phyloP scores from a whole-genome alignment of 331 rosid genomes.

The Cydonia oblonga region DNA sequence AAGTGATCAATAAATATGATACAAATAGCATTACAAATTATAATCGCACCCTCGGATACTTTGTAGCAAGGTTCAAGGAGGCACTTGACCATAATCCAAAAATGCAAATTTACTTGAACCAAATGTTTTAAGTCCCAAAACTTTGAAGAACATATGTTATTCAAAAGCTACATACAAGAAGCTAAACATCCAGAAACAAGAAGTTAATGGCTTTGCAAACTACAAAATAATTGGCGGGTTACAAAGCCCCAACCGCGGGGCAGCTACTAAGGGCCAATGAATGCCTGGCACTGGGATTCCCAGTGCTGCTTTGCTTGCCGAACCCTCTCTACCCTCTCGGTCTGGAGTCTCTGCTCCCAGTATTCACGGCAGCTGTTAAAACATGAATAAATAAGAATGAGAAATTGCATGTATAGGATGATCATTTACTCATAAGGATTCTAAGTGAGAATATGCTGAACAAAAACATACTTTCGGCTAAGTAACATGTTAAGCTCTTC shows the following conservation, averaged over 20 bases:
- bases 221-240: background rate
- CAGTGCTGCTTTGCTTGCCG: slow-evolving; percentile 72
- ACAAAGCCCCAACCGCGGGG: background rate
- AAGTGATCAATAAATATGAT: background rate
- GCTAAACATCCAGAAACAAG: background rate
- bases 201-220: background rate
- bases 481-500: slow-evolving; percentile 62
- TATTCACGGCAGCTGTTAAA: slow-evolving; percentile 52
- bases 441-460: background rate
- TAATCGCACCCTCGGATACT: background rate
- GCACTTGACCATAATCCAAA: background rate
- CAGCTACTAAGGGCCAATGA: slow-evolving; percentile 35
- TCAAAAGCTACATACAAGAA: background rate
- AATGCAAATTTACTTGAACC: background rate
- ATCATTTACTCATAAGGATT: background rate
- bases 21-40: background rate
- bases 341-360: slow-evolving; percentile 61
- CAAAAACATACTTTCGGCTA: slow-evolving; percentile 37
- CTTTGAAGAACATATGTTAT: background rate
- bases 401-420: background rate
- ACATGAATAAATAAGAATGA: background rate
- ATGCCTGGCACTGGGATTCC: slow-evolving; percentile 51
- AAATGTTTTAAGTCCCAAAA: too few species aligned
- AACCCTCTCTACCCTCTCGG: slow-evolving; percentile 66
- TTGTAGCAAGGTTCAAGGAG: background rate